phyloP scores from a whole-genome alignment of 192 early-diverging fungal species.

The Backusella macrospora region DNA sequence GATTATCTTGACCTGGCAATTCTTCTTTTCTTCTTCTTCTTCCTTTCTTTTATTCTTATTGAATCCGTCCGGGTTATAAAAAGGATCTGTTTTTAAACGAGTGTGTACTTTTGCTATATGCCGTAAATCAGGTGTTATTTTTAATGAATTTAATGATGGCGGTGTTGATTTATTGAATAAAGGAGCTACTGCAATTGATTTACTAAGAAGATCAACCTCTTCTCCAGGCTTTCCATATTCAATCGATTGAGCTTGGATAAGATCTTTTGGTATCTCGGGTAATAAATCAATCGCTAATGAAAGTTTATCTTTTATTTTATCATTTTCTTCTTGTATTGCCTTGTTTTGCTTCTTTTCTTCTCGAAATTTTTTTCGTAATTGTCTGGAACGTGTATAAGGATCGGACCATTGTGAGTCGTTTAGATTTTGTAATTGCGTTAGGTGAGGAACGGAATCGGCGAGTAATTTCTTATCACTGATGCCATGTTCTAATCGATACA shows the following conservation, averaged over 20 bases:
- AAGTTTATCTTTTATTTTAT: slow-evolving; percentile 59
- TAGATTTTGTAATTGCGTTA: slow-evolving; percentile 62
- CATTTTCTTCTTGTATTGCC: slow-evolving; percentile 46
- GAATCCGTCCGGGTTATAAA: slow-evolving; percentile 24
- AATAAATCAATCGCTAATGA: slow-evolving; percentile 62
- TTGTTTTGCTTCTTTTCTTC: slow-evolving; percentile 64
- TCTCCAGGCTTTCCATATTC: slow-evolving; percentile 37
- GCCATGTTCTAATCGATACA: slow-evolving; percentile 65
- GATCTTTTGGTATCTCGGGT: slow-evolving; percentile 55
- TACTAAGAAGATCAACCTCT: neutral
- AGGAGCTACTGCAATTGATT: neutral
- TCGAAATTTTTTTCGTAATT: slow-evolving; percentile 72
- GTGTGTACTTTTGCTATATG: slow-evolving; percentile 35
- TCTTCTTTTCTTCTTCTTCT: neutral
- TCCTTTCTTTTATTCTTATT: slow-evolving; percentile 4
- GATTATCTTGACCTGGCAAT: neutral
- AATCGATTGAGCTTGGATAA: slow-evolving; percentile 48
- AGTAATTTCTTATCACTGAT: slow-evolving; percentile 54
- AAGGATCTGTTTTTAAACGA: slow-evolving; percentile 48
- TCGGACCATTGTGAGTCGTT: slow-evolving; percentile 81
- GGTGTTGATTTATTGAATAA: neutral
- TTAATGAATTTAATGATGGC: neutral
- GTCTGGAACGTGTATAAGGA: slow-evolving; percentile 73
- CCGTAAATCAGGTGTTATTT: slow-evolving; percentile 16
- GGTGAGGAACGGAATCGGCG: slow-evolving; percentile 45